Base-by-base conservation (phyloP, 2,329 filamentous ascomycete genomes). In the Hansfordia pulvinata region DNA sequence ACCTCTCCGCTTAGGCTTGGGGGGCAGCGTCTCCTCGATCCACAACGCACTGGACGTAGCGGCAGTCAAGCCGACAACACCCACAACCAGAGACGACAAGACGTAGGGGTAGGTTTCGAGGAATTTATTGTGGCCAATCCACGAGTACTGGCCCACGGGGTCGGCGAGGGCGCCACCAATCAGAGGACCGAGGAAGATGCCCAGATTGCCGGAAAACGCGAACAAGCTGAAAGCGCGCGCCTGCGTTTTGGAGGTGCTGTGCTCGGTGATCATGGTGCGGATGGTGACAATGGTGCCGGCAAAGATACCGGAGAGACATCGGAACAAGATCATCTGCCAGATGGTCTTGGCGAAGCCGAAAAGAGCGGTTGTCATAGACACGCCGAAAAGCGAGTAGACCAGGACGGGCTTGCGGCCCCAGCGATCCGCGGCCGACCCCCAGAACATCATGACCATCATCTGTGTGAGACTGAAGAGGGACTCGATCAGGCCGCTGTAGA, bases 401-500 rank as follows among this genome's bases (percentile, higher is more conserved):
- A 90, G 63, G 1, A 83, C 64, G 0, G 80, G 79, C 35, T 82
- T 83, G 23, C 82, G 66, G 17, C 82, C 81, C 20, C 75, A 50
- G 6, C 66, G 62, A 49, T 90, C 82, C 3, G 69, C 69, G 29
- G 61, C 70, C 40, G 56, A 59, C 26, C 79, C 79, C 76, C 82
- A 88, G 35, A 62, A 54, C 15, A 88, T 66, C 71, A 88, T 82
- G 31, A 85, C 65, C n/a, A 69, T 30, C 63, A 83, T 83, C 49
- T 86, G 80, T 0, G 76, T 78, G 5, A 77, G 53, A 3, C 74
- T 80, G 52, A 86, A 88, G 17, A 84, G 52, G 20, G 69, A 69
- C 54, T 77, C 73, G 44, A 88, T 84, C 9, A 85, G 54, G 3
- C 82, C 82, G 30, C 64, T 71, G 56, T 84, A 88, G 54, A 86